Evolutionary conservation across 169 alveolate species (phyloP).

Genomic region (Plasmodium gaboni): DNA sequence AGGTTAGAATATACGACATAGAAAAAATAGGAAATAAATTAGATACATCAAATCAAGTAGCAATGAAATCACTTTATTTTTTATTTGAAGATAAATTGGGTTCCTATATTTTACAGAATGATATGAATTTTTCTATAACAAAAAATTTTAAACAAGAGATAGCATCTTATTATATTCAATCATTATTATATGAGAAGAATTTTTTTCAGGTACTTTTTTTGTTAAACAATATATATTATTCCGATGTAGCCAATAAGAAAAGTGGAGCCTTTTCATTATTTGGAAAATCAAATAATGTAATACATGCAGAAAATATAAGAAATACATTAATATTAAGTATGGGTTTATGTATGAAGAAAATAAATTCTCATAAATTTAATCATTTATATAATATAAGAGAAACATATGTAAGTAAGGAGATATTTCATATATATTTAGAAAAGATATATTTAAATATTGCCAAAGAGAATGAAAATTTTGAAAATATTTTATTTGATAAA

Average conservation of each 20-base stretch:
- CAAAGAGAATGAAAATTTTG: conserved; percentile 20
- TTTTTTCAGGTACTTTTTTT: conserved; percentile 15
- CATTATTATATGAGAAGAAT: conserved; percentile 24
- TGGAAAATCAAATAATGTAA: conserved; percentile 81
- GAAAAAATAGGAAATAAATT: conserved; percentile 19
- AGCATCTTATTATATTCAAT: conserved; percentile 35
- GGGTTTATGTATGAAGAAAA: conserved; percentile 41
- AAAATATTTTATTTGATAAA: conserved; percentile 19
- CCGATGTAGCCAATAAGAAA: conserved; percentile 81
- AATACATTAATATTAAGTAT: conserved; percentile 64
- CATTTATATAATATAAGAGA: conserved; percentile 22
- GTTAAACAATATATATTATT: conserved; percentile 51
- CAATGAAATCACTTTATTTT: conserved; percentile 11
- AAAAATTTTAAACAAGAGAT: conserved; percentile 36
- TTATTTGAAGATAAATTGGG: conserved; percentile 55
- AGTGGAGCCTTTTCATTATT: conserved; percentile 81
- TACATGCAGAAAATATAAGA: conserved; percentile 81
- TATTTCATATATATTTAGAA: conserved; percentile 44
- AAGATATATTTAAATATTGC: conserved; percentile 14
- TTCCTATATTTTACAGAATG: conserved; percentile 44
- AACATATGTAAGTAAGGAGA: conserved; percentile 19
- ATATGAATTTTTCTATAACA: conserved; percentile 45
- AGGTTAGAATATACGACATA: neutral
- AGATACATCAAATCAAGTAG: conserved; percentile 30
- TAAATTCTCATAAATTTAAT: conserved; percentile 20